Evolutionary conservation across 495 filamentous ascomycete species (phyloP).

Genomic region (Neurospora sp.): DNA sequence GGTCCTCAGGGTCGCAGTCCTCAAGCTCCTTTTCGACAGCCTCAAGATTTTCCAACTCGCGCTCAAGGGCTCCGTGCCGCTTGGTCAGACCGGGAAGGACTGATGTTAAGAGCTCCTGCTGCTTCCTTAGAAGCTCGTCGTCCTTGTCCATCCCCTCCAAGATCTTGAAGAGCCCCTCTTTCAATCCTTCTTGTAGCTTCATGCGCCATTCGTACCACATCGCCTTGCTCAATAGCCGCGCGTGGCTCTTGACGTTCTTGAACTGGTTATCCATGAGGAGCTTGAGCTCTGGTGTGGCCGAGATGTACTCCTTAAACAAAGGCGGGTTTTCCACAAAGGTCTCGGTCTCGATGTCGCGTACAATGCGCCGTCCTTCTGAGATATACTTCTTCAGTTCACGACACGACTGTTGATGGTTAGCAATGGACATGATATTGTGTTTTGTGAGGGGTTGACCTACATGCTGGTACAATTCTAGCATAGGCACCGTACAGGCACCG

Average conservation of each 20-base stretch:
- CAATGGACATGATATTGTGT: neutral
- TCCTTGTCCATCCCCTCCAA: conserved; percentile 68
- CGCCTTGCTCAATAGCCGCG: conserved; percentile 76
- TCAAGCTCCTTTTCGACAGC: conserved; percentile 63
- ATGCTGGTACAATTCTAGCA: conserved; percentile 90
- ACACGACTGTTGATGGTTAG: conserved; percentile 56
- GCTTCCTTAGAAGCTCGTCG: conserved; percentile 52
- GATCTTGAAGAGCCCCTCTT: conserved; percentile 65
- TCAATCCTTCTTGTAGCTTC: conserved; percentile 76
- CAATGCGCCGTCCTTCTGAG: conserved; percentile 75
- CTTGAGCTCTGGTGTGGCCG: conserved; percentile 74
- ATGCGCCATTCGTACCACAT: conserved; percentile 98
- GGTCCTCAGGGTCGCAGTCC: conserved; percentile 67
- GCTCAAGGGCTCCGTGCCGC: conserved; percentile 46
- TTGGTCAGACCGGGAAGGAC: conserved; percentile 55
- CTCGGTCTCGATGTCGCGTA: conserved; percentile 78
- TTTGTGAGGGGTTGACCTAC: conserved; percentile 36
- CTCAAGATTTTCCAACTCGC: conserved; percentile 55
- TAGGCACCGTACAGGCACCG: conserved; percentile 81
- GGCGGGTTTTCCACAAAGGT: conserved; percentile 81
- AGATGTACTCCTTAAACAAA: conserved; percentile 83
- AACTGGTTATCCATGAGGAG: conserved; percentile 90
- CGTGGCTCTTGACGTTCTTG: conserved; percentile 89
- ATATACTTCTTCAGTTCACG: conserved; percentile 93
- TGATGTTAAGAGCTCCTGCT: conserved; percentile 53